Conservation (phyloP, 1,284 basidiomycete genomes). For the Athelia psychrophila region DNA sequence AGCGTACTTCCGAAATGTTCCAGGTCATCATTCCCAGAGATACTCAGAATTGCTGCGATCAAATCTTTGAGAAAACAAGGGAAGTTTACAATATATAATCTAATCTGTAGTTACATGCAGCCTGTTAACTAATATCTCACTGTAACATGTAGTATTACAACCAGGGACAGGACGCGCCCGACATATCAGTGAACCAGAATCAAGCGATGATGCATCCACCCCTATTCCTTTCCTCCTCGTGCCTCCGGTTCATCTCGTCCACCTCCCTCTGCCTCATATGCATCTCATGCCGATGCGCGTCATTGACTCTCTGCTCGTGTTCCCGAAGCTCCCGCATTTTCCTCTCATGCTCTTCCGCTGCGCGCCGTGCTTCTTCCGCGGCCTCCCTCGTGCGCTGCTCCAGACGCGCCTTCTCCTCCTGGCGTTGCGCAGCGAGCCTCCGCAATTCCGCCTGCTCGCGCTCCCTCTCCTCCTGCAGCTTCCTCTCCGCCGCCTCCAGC, state of each 20-base stretch:
- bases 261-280: too few relatives aligned
- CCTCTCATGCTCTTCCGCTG: neutral
- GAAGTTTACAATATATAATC: too few relatives aligned
- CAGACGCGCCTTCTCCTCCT: constrained; percentile 8
- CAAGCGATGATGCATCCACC: neutral
- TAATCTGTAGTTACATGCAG: too few relatives aligned
- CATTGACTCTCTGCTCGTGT: neutral
- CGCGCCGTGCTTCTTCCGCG: too few relatives aligned
- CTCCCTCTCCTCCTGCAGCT: constrained; percentile 12
- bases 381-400: constrained; percentile 8
- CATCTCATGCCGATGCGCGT: neutral
- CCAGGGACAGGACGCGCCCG: too few relatives aligned
- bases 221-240: neutral
- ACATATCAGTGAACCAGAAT: neutral
- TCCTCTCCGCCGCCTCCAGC: constrained; percentile 15
- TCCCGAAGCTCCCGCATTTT: neutral
- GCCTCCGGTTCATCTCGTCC: neutral
- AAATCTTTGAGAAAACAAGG: too few relatives aligned
- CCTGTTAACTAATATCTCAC: too few relatives aligned
- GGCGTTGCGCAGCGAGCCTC: constrained; percentile 9
- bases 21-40: too few relatives aligned
- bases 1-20: too few relatives aligned
- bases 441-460: constrained; percentile 15
- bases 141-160: too few relatives aligned
- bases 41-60: too few relatives aligned